Percentiles rank a stretch among this genome's conserved stretches.
Conservation (phyloP, 495 filamentous ascomycete species). For the Podospora pseudoanserina region DNA sequence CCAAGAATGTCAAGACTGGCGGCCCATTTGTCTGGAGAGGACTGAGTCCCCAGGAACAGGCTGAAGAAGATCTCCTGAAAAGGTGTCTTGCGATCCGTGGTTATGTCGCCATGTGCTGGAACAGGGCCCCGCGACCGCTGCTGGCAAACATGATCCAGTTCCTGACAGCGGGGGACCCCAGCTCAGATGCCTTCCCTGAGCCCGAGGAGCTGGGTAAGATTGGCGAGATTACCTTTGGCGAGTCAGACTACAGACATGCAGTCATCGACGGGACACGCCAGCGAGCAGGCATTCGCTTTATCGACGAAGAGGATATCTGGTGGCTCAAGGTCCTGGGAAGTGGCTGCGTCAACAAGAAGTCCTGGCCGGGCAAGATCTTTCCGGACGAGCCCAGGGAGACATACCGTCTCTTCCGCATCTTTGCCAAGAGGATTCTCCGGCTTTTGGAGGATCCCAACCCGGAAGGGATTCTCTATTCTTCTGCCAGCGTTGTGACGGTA, state of each 20-base stretch:
- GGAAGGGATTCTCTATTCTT: conserved; percentile 17
- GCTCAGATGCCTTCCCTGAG: neutral
- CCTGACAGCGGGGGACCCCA: neutral
- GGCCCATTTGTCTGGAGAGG: conserved; percentile 22
- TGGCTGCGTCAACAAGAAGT: conserved; percentile 20
- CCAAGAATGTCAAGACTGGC: conserved; percentile 19
- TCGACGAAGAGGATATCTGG: conserved; percentile 17
- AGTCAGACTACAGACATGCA: neutral
- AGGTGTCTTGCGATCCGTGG: neutral
- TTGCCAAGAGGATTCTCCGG: conserved; percentile 29
- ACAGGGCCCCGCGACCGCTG: neutral
- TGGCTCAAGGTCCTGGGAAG: conserved; percentile 27
- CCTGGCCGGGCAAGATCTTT: conserved; percentile 13
- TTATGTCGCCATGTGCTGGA: neutral
- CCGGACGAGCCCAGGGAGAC: conserved; percentile 17
- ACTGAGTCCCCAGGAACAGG: conserved; percentile 10
- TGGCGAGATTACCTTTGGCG: neutral
- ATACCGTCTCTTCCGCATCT: conserved; percentile 28
- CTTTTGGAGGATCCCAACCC: conserved; percentile 27
- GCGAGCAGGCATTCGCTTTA: conserved; percentile 1
- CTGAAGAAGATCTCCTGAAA: conserved; percentile 15
- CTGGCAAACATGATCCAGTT: neutral
- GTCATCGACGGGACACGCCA: conserved; percentile 8
- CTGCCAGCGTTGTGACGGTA: conserved; percentile 18
- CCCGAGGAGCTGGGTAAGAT: neutral